Evolutionary conservation across 1,284 basidiomycete genomes (phyloP).

Genomic region (Boletus sp.): DNA sequence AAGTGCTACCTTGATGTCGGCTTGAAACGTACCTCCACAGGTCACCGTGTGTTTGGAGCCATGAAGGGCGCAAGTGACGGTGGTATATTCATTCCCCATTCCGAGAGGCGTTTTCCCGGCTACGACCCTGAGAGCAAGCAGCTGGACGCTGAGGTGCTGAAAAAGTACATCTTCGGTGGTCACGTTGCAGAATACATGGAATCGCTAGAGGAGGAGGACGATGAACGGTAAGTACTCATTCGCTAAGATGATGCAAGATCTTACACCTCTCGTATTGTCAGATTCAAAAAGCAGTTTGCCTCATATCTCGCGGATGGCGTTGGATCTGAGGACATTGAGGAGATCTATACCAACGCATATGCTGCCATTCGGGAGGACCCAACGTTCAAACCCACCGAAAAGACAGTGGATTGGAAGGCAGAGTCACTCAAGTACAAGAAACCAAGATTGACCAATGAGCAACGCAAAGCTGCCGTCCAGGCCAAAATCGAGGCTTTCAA

Average conservation of each 20-base stretch:
- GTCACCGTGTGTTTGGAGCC: constrained; percentile 97
- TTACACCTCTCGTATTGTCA: constrained; percentile 30
- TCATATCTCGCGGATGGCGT: constrained; percentile 94
- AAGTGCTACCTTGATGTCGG: constrained; percentile 99
- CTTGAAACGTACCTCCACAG: constrained; percentile 96
- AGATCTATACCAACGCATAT: constrained; percentile 89
- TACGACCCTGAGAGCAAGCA: constrained; percentile 94
- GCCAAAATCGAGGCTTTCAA: constrained; percentile 85
- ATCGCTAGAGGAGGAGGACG: constrained; percentile 98
- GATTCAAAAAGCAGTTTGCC: constrained; percentile 98
- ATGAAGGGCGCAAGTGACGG: constrained; percentile 99
- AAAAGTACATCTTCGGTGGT: constrained; percentile 98
- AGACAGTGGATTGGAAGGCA: constrained; percentile 89
- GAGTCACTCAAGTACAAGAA: constrained; percentile 78
- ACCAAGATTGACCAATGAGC: constrained; percentile 69
- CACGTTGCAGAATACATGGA: constrained; percentile 99
- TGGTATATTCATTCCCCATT: constrained; percentile 97
- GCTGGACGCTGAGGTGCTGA: constrained; percentile 91
- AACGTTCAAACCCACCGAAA: constrained; percentile 86
- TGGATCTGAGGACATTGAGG: constrained; percentile 96
- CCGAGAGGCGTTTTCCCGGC: constrained; percentile 97
- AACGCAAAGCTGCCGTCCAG: constrained; percentile 78
- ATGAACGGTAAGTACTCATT: constrained; percentile 67
- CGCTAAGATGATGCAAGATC: not conserved
- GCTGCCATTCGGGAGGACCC: constrained; percentile 96